phyloP scores from a whole-genome alignment of 139 green algal genomes.

The Mesotaenium endlicherianum region DNA sequence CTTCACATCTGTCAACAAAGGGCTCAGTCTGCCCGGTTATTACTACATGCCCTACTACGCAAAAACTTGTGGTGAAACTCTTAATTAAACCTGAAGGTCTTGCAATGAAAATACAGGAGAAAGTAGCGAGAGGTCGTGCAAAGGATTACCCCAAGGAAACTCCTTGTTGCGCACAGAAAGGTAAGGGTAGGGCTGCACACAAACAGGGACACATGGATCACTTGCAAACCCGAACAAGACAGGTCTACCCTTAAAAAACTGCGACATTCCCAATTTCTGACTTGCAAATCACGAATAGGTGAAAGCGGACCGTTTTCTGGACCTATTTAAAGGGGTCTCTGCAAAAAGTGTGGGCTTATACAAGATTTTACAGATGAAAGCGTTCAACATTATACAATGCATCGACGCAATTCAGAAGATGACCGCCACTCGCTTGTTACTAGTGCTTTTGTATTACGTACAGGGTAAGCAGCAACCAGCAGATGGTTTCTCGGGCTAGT shows the following conservation, averaged over 20 bases:
- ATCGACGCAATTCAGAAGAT: no score
- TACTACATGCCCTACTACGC: not conserved
- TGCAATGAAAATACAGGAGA: not conserved
- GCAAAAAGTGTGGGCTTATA: not conserved
- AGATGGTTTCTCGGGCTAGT: no score
- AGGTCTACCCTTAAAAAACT: no score
- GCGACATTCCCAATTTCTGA: no score
- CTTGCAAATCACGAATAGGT: no score
- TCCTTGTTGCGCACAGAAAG: conserved; percentile 34
- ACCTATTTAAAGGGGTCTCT: not conserved
- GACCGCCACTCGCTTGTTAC: no score
- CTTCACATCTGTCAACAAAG: not conserved
- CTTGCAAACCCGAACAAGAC: no score
- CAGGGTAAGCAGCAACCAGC: no score
- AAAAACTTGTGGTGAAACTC: not conserved
- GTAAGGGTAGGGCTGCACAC: conserved; percentile 23
- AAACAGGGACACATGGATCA: no score
- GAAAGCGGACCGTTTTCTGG: not conserved
- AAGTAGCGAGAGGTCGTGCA: not conserved
- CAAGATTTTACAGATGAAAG: not conserved
- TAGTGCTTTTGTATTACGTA: no score
- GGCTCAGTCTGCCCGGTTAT: not conserved
- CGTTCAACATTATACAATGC: no score
- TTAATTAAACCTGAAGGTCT: not conserved
- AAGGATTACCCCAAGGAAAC: conserved; percentile 35